These are phyloP conservation scores for Begonia loranthoides DNA, from an alignment of 306 rosid species.

Conservation along the genomic window DNA sequence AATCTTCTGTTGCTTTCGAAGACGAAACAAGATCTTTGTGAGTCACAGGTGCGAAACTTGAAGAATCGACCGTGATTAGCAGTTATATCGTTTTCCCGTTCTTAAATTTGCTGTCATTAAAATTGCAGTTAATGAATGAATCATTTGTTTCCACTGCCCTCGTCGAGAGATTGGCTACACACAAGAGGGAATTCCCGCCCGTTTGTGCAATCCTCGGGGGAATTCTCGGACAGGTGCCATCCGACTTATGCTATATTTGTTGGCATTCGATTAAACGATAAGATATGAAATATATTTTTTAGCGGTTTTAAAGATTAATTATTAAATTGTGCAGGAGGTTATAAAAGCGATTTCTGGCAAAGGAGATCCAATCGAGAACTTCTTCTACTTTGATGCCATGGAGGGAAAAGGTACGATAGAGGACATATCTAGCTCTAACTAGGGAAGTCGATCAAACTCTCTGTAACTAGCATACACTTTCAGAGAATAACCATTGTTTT, in stretches of 20 bases:
- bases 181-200: constrained; percentile 73
- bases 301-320: background rate
- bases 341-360: constrained; percentile 89
- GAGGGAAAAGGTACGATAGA: constrained; percentile 86
- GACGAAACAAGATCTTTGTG: constrained; percentile 60
- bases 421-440: constrained; percentile 33
- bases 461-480: background rate
- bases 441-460: background rate
- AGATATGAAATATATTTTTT: too few species aligned
- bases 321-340: constrained; percentile 49
- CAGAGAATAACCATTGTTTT: too few species aligned
- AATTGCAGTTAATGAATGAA: constrained; percentile 56
- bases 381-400: constrained; percentile 69
- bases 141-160: constrained; percentile 55
- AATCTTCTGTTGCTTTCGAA: constrained; percentile 64
- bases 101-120: constrained; percentile 9
- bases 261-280: too few species aligned
- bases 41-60: constrained; percentile 40
- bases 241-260: background rate
- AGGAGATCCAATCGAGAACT: constrained; percentile 75
- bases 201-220: constrained; percentile 91
- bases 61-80: constrained; percentile 2
- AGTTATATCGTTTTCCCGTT: constrained; percentile 1
- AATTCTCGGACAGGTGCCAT: constrained; percentile 81
- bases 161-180: constrained; percentile 55